Evolutionary conservation across 257 asterid genomes (phyloP).

Genomic region (Leonotis leonurus): DNA sequence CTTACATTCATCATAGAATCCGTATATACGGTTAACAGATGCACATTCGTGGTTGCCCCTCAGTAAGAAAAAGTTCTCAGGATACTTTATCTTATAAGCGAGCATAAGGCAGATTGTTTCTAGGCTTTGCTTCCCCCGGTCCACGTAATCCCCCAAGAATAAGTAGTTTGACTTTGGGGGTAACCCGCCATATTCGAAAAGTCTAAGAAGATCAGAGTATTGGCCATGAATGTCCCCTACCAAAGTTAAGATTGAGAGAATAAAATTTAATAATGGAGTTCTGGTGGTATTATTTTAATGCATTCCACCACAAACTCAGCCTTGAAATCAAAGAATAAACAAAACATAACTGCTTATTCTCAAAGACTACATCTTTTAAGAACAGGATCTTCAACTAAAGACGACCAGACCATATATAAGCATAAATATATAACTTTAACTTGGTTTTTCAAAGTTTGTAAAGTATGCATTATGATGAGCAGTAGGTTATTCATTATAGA

Average conservation of each 20-base stretch:
- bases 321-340: background rate
- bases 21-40: slow-evolving; percentile 67
- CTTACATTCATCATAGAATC: slow-evolving; percentile 77
- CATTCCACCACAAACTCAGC: background rate
- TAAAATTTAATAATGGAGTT: background rate
- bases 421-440: background rate
- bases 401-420: background rate
- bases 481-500: too few relatives aligned
- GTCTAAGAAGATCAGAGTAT: slow-evolving; percentile 69
- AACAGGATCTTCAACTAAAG: background rate
- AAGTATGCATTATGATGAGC: background rate
- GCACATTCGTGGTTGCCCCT: slow-evolving; percentile 88
- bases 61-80: slow-evolving; percentile 68
- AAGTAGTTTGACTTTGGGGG: slow-evolving; percentile 75
- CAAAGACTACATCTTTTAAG: background rate
- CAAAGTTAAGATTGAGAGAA: background rate
- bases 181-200: slow-evolving; percentile 64
- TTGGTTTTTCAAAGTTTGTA: background rate
- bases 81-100: slow-evolving; percentile 70
- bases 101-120: slow-evolving; percentile 76
- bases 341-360: background rate
- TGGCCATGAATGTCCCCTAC: slow-evolving; percentile 83
- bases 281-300: background rate
- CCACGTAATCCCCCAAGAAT: slow-evolving; percentile 75
- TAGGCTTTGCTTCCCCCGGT: slow-evolving; percentile 79